Conservation (phyloP, 192 early-diverging fungal genomes). For the Coemansia reversa region DNA sequence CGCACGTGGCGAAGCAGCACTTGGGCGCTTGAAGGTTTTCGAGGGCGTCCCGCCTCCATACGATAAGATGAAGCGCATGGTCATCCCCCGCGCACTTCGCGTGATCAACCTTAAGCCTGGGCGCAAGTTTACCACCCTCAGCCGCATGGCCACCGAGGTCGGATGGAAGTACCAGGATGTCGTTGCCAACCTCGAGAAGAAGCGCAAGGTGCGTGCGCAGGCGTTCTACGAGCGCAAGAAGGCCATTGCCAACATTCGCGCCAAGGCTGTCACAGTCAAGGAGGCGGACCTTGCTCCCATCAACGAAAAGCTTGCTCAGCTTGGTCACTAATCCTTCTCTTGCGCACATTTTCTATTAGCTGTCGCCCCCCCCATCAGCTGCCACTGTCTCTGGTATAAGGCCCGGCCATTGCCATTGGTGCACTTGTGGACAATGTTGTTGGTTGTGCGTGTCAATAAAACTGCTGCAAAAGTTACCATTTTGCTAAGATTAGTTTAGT, state of each 20-base stretch:
- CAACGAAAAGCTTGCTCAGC: constrained; percentile 58
- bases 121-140: constrained; percentile 96
- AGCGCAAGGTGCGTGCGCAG: constrained; percentile 93
- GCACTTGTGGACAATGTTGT: not conserved
- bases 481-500: no score
- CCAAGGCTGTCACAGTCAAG: constrained; percentile 59
- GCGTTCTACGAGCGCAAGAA: constrained; percentile 93
- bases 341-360: not conserved
- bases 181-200: constrained; percentile 94
- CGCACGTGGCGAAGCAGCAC: constrained; percentile 92
- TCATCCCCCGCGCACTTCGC: constrained; percentile 94
- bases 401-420: not conserved
- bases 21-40: constrained; percentile 98
- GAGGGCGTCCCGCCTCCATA: constrained; percentile 98
- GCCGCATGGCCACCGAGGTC: constrained; percentile 91
- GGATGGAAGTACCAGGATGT: constrained; percentile 99
- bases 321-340: constrained; percentile 57
- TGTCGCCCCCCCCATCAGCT: not conserved
- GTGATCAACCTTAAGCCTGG: constrained; percentile 95
- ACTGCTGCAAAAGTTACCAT: not conserved
- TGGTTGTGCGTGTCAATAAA: not conserved
- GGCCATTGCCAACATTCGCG: constrained; percentile 69
- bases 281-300: constrained; percentile 58
- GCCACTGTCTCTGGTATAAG: not conserved
- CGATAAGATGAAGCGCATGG: constrained; percentile 95